A percentile compares a stretch with the other conserved stretches of the same genome.
These are phyloP conservation scores for Plectosphaerella sp. DNA, from an alignment of 2,329 filamentous ascomycete genomes.

Conservation along the genomic window DNA sequence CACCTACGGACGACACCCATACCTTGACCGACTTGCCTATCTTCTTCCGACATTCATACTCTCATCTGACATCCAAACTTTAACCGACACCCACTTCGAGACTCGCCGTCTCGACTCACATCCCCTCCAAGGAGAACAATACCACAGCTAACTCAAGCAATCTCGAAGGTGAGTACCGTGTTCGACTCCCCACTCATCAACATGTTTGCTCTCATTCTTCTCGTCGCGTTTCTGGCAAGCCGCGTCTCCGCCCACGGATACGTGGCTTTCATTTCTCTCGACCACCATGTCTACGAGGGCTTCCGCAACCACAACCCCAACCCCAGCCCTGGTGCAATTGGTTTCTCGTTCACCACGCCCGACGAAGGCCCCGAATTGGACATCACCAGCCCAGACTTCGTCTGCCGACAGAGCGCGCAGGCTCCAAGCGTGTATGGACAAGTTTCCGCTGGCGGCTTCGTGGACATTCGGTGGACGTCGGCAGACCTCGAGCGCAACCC, in stretches of 20 bases:
- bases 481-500: conserved; percentile 43
- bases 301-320: neutral
- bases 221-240: neutral
- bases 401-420: conserved; percentile 35
- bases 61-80: too few species aligned
- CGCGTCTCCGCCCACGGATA: conserved; percentile 1
- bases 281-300: neutral
- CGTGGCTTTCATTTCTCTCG: neutral
- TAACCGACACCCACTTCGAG: too few species aligned
- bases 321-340: neutral
- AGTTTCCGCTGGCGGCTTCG: conserved; percentile 39
- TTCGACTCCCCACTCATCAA: conserved; percentile 6
- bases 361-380: conserved; percentile 40
- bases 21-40: too few species aligned
- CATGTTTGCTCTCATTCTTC: neutral
- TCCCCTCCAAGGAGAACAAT: too few species aligned
- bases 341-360: conserved; percentile 14
- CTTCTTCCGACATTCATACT: too few species aligned
- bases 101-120: too few species aligned
- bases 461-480: conserved; percentile 39
- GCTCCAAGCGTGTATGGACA: conserved; percentile 31
- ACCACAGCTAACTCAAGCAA: conserved; percentile 8
- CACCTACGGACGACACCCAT: too few species aligned
- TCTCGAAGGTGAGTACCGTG: conserved; percentile 1
- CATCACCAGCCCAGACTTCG: conserved; percentile 33